These are phyloP conservation scores for Vitellaria paradoxa DNA, from an alignment of 179 eudicot species.

Conservation along the genomic window DNA sequence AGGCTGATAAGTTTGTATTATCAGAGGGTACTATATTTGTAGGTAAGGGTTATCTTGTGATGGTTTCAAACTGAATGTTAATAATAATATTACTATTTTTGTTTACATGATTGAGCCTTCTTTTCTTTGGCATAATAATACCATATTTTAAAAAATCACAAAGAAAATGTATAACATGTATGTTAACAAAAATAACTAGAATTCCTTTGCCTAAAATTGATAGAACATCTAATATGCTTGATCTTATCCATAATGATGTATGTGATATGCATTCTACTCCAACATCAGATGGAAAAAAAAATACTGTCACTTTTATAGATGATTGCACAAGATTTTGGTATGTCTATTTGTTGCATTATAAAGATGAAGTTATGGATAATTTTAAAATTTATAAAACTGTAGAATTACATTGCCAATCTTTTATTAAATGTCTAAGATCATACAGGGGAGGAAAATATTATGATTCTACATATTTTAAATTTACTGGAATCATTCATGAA, in stretches of 20 bases:
- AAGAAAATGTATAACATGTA: background rate
- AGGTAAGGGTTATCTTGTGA: background rate
- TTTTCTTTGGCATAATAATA: background rate
- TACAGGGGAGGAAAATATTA: conserved; percentile 7
- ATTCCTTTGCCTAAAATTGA: no score
- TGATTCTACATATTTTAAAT: background rate
- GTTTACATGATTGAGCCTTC: background rate
- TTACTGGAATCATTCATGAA: background rate
- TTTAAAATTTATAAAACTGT: background rate
- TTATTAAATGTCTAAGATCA: background rate
- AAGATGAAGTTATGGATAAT: background rate
- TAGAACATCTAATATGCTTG: no score
- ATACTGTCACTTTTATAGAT: no score
- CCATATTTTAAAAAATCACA: background rate
- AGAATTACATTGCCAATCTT: background rate
- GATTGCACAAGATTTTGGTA: no score
- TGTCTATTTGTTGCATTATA: background rate
- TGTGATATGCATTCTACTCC: no score
- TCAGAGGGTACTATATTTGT: background rate
- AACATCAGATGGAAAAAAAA: no score
- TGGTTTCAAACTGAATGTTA: background rate
- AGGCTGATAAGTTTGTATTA: background rate
- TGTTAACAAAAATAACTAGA: background rate
- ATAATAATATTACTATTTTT: background rate
- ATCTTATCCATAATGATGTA: no score